Percentiles rank a stretch among this genome's conserved stretches.
Evolutionary conservation across 768 basidiomycete genomes (phyloP).

Genomic region (Zangia roseola): DNA sequence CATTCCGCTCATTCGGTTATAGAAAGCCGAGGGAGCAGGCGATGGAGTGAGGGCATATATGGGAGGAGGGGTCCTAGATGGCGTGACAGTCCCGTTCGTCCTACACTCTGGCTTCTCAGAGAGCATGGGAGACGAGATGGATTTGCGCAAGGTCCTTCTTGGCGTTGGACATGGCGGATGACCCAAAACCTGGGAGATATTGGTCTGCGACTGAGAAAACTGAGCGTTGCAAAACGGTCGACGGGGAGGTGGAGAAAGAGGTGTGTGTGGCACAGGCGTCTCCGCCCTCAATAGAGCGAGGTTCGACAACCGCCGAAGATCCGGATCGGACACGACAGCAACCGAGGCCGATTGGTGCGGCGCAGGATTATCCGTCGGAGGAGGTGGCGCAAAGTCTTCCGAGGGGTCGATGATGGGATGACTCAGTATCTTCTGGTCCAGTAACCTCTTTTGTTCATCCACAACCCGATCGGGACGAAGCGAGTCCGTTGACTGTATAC

Average conservation of each 20-base stretch:
- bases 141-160: constrained; percentile 39
- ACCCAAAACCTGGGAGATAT: constrained; percentile 33
- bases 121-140: constrained; percentile 54
- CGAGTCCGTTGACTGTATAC: constrained; percentile 22
- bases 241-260: constrained; percentile 66
- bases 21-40: constrained; percentile 24
- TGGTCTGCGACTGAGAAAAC: constrained; percentile 59
- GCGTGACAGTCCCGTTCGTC: constrained; percentile 27
- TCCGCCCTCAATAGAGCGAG: constrained; percentile 57
- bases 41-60: constrained; percentile 34
- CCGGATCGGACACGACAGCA: constrained; percentile 25
- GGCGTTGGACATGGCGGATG: constrained; percentile 7
- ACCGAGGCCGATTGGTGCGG: constrained; percentile 10
- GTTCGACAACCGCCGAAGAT: constrained; percentile 38
- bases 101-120: constrained; percentile 42
- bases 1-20: constrained; percentile 26
- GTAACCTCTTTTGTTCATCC: constrained; percentile 25
- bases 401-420: constrained; percentile 37
- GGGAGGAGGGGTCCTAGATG: constrained; percentile 49
- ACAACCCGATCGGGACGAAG: constrained; percentile 15
- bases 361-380: constrained; percentile 6
- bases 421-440: constrained; percentile 46
- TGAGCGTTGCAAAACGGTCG: constrained; percentile 40
- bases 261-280: constrained; percentile 62
- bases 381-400: constrained; percentile 31